Base-by-base conservation (phyloP, 2,329 filamentous ascomycete genomes). In the Sporothrix protearum region DNA sequence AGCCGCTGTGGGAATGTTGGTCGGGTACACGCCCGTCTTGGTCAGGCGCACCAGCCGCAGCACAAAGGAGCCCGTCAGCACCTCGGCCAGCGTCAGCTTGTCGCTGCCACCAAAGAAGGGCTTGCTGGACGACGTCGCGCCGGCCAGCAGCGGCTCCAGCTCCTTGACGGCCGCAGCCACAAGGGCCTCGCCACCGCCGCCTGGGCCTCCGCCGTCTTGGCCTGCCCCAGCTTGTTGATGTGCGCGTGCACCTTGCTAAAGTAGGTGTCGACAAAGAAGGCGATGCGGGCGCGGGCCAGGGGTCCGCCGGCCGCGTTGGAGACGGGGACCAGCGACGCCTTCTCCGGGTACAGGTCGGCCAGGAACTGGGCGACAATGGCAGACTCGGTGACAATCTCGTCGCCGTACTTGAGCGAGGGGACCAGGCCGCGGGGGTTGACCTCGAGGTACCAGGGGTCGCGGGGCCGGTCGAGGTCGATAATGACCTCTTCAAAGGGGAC, bases 391-490 rank as follows among this genome's bases (percentile, higher is more conserved):
- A 96, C 84, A 78, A 92, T 90, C 74, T 91, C 85, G 73, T 84
- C 85, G 74, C 88, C 85, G 82, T 91, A 91, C 30, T 86, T 85
- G 71, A 96, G 81, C 0, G 88, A 82, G 0, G 93, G 92, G 4
- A 96, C 92, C 2, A 94, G 87, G 16, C 93, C 93, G 71, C 92
- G 88, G 75, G 92, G 92, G 82, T 95, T 94, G 78, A 96, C 82
- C 68, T 89, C 83, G 9, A 96, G 86, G 78, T 95, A 96, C 83
- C 90, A 92, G 49, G 87, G 83, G 36, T 90, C 88, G 10, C 92
- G 88, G 0, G 92, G 92, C 10, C 80, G 85, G 75, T 82, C 80
- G 63, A 96, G 84, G 78, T 95, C 91, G 76, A 96, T 91, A 71
- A 88, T 87, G 73, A 92, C 88, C 75, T 93, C 89, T 71, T 92